phyloP scores from a whole-genome alignment of 129 eudicot genomes.

The Chrysanthemum makinoi region DNA sequence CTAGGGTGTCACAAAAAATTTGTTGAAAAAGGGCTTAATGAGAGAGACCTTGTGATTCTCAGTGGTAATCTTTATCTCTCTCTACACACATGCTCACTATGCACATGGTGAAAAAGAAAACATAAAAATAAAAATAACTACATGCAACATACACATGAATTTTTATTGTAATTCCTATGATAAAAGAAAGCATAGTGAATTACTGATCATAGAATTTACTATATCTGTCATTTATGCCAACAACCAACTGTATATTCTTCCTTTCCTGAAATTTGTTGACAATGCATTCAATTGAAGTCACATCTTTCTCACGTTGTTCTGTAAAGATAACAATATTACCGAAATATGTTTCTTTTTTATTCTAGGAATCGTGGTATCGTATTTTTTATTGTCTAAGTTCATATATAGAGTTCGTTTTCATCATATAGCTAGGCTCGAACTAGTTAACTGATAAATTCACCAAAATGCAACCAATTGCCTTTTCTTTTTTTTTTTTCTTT shows the following conservation, averaged over 20 bases:
- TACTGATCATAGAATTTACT: slow-evolving; percentile 24
- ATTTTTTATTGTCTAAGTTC: too few species aligned
- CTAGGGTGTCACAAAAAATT: too few species aligned
- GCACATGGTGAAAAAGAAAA: too few species aligned
- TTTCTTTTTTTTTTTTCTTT: accelerated
- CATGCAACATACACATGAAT: not conserved
- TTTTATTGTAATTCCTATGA: not conserved
- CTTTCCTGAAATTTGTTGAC: slow-evolving; percentile 16
- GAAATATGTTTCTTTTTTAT: too few species aligned
- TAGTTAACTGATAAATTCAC: too few species aligned
- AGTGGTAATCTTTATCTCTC: slow-evolving; percentile 41
- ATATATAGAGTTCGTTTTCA: too few species aligned
- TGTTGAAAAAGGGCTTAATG: slow-evolving; percentile 50
- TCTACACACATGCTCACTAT: not conserved
- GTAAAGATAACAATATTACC: not conserved
- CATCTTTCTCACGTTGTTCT: slow-evolving; percentile 3
- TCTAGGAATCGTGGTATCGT: too few species aligned
- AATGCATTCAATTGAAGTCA: slow-evolving; percentile 11
- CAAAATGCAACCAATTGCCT: too few species aligned
- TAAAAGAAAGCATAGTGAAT: slow-evolving; percentile 3
- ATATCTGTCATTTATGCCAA: slow-evolving; percentile 19
- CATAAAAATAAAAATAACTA: too few species aligned
- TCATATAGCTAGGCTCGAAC: too few species aligned
- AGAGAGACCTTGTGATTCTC: slow-evolving; percentile 70
- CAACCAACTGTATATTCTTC: slow-evolving; percentile 26